Conservation (phyloP, 257 asterid genomes). For the Vinca minor region DNA sequence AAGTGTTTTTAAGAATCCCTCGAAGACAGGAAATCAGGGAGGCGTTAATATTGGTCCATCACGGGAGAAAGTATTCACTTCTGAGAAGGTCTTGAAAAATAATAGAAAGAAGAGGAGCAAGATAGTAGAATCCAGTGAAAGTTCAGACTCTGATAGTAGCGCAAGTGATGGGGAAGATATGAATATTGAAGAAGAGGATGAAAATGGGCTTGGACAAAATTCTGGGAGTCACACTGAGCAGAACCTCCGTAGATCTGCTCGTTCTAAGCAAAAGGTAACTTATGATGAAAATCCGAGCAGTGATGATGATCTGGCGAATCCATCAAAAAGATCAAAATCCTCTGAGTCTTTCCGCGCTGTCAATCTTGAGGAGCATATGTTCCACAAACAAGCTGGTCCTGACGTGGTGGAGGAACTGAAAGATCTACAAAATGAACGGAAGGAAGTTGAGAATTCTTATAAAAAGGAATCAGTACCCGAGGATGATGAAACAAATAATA, state of each 20-base stretch:
- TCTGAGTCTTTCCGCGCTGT: neutral
- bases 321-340: constrained; percentile 19
- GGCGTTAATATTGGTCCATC: no score
- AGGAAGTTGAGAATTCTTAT: neutral
- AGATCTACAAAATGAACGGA: constrained; percentile 7
- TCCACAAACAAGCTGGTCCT: constrained; percentile 6
- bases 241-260: constrained; percentile 25
- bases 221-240: constrained; percentile 10
- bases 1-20: constrained; percentile 1
- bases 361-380: neutral
- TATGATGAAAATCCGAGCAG: constrained; percentile 19
- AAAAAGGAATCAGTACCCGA: neutral
- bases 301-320: constrained; percentile 20
- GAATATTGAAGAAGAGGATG: constrained; percentile 6
- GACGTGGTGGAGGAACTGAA: neutral
- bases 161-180: constrained; percentile 18
- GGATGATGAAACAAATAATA: constrained; percentile 12
- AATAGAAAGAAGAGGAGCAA: constrained; percentile 15
- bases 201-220: constrained; percentile 15
- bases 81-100: constrained; percentile 8
- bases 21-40: constrained; percentile 3
- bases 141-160: constrained; percentile 16
- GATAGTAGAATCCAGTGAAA: constrained; percentile 22
- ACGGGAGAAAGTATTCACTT: constrained; percentile 1
- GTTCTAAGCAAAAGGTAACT: constrained; percentile 27